Percentiles rank a stretch among this genome's conserved stretches.
These are phyloP conservation scores for Mangifera indica DNA, from an alignment of 345 rosid species.

Conservation along the genomic window DNA sequence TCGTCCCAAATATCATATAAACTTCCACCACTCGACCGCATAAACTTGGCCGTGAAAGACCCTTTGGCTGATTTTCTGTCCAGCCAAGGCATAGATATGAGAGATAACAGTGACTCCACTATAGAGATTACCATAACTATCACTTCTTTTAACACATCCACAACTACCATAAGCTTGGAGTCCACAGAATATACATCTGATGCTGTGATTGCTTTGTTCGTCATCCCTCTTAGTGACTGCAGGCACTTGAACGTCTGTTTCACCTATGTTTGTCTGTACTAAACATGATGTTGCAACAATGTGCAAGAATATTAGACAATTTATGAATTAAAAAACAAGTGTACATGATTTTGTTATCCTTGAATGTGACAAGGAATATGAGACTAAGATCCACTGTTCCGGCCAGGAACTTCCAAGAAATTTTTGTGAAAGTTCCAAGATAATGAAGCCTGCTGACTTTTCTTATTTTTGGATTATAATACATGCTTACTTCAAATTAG, in stretches of 20 bases:
- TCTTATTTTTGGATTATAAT: not conserved
- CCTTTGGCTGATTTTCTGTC: conserved; percentile 49
- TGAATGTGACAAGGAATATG: conserved; percentile 11
- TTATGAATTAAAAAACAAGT: not conserved
- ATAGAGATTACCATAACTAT: conserved; percentile 43
- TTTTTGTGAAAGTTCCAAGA: conserved; percentile 16
- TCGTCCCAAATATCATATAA: conserved; percentile 46
- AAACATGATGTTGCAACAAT: conserved; percentile 14
- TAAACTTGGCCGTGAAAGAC: conserved; percentile 40
- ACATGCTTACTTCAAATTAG: not conserved
- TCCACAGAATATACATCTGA: conserved; percentile 26
- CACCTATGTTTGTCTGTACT: no score
- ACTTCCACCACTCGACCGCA: conserved; percentile 30
- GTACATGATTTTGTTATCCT: conserved; percentile 3
- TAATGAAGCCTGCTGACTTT: not conserved
- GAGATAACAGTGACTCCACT: conserved; percentile 62
- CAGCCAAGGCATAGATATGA: conserved; percentile 66
- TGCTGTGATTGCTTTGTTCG: conserved; percentile 20
- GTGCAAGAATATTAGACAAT: not conserved
- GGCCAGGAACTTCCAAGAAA: conserved; percentile 8
- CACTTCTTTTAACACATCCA: conserved; percentile 62
- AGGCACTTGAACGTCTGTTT: conserved; percentile 69
- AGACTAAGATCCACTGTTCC: conserved; percentile 8
- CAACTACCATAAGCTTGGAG: conserved; percentile 41
- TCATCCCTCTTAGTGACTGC: conserved; percentile 46